Evolutionary conservation across 108 stramenopile genomes (phyloP).

Genomic region (Schizochytrium sp.): DNA sequence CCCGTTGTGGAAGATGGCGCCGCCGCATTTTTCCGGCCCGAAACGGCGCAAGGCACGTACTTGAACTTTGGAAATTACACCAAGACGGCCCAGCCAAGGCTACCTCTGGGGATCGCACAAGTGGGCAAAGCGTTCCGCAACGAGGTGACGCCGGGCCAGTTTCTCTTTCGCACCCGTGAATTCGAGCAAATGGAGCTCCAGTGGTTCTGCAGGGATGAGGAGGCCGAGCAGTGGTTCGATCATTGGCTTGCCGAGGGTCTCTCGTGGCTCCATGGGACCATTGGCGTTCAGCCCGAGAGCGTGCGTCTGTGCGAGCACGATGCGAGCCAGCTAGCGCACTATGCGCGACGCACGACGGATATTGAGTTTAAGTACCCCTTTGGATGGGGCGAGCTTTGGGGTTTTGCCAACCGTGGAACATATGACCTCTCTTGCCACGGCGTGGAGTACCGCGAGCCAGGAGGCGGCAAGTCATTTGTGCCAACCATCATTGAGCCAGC

Average conservation of each 20-base stretch:
- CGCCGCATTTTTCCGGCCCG: constrained; percentile 83
- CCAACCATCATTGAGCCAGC: constrained; percentile 95
- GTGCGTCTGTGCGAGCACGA: constrained; percentile 82
- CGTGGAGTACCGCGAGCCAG: constrained; percentile 42
- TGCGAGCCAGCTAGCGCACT: constrained; percentile 85
- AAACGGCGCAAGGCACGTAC: constrained; percentile 97
- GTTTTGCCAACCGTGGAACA: constrained; percentile 91
- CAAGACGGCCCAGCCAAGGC: constrained; percentile 57
- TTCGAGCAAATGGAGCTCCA: constrained; percentile 98
- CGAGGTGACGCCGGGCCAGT: constrained; percentile 92
- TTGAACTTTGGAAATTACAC: constrained; percentile 86
- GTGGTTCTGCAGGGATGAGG: constrained; percentile 73
- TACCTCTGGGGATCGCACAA: constrained; percentile 91
- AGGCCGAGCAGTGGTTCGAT: neutral
- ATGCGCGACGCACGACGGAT: constrained; percentile 91
- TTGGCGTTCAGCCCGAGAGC: constrained; percentile 71
- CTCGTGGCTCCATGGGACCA: constrained; percentile 56
- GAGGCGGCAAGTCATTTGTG: constrained; percentile 48
- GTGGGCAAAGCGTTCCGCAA: constrained; percentile 97
- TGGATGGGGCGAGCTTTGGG: constrained; percentile 84
- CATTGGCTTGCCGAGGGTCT: constrained; percentile 69
- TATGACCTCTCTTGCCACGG: constrained; percentile 86
- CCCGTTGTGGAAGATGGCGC: constrained; percentile 67
- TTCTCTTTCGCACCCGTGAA: constrained; percentile 90
- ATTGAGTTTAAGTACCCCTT: constrained; percentile 90